Evolutionary conservation across 768 basidiomycete genomes (phyloP), one percentile per base, ranked within the genome.

Genomic region (Trametes gibbosa): DNA sequence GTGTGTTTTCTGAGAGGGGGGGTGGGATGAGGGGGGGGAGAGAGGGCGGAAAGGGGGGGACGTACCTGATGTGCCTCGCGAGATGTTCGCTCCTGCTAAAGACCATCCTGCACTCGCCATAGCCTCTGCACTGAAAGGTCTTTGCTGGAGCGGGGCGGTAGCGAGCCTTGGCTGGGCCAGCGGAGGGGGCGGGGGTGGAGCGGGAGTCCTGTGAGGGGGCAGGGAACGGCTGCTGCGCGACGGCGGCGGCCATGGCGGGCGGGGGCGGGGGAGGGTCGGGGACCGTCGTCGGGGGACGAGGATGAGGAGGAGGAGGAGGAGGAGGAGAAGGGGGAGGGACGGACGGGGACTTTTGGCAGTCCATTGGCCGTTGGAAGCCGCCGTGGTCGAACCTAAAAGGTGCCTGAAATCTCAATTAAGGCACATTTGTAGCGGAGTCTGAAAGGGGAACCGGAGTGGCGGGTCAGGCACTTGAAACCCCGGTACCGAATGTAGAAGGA

Each of bases 41-140:
- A 39, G 53, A 2, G 37, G 6, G n/a, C 40, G 24, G 5, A 16
- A 55, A 0, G 59, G 57, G 64, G 56, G 69, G 66, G 60, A 73
- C 84, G 72, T 69, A 95, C 95, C 96, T 81, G 72, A 97, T 90
- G 78, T 98, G 96, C 67, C 96, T 81, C 60, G 95, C 94, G 5
- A 98, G 79, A 76, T 98, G 96, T 75, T 98, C 96, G 72, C 90
- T 91, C 74, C 96, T 80, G 59, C 89, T 90, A 73, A 98, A 98
- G 61, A 95, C 92, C 94, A 97, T 98, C 59, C 89, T 82, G 77
- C 96, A 98, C 50, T 95, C 92, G 65, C 93, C 94, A 71, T 89
- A 98, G 13, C 95, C 95, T 50, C 87, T 84, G 76, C 96, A 98
- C 68, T 94, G 90, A 73, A 97, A 98, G 29, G 93, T 94, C 78